Evolutionary conservation across 495 filamentous ascomycete species (phyloP).

Genomic region (Penicilliopsis zonata): DNA sequence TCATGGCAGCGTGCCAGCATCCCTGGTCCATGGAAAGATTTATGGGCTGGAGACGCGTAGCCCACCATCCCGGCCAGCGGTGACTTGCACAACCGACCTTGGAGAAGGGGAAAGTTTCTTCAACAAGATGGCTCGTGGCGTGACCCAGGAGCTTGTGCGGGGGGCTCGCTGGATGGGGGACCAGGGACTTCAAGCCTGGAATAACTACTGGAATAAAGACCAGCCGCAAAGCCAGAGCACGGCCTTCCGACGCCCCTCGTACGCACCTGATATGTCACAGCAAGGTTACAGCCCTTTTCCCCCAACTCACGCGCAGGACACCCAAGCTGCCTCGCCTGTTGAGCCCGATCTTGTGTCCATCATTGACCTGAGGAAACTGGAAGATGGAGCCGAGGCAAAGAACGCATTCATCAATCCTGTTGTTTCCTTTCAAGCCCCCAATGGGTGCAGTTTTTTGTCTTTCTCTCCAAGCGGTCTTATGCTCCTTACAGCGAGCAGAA

Average conservation of each 20-base stretch:
- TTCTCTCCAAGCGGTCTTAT: constrained; percentile 75
- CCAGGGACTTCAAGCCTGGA: constrained; percentile 76
- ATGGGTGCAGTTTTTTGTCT: constrained; percentile 85
- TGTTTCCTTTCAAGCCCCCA: constrained; percentile 67
- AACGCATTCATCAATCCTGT: constrained; percentile 43
- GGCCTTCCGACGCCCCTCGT: constrained; percentile 14
- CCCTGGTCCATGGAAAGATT: constrained; percentile 36
- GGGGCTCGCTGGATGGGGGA: constrained; percentile 79
- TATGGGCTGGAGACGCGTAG: constrained; percentile 58
- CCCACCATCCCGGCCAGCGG: constrained; percentile 62
- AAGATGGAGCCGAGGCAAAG: constrained; percentile 30
- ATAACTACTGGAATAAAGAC: constrained; percentile 73
- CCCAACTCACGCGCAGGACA: constrained; percentile 57
- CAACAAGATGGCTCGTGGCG: constrained; percentile 75
- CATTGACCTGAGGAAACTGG: constrained; percentile 60
- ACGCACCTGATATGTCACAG: constrained; percentile 14
- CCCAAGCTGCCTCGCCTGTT: constrained; percentile 28
- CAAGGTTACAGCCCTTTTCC: constrained; percentile 44
- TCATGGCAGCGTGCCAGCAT: constrained; percentile 39
- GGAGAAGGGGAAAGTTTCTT: constrained; percentile 70
- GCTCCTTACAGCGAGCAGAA: constrained; percentile 80
- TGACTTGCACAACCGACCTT: constrained; percentile 64
- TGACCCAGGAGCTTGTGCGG: constrained; percentile 82
- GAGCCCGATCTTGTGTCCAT: constrained; percentile 79
- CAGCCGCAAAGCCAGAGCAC: constrained; percentile 22